Conservation (phyloP, 2,329 filamentous ascomycete species). For the Neurospora crassa region DNA sequence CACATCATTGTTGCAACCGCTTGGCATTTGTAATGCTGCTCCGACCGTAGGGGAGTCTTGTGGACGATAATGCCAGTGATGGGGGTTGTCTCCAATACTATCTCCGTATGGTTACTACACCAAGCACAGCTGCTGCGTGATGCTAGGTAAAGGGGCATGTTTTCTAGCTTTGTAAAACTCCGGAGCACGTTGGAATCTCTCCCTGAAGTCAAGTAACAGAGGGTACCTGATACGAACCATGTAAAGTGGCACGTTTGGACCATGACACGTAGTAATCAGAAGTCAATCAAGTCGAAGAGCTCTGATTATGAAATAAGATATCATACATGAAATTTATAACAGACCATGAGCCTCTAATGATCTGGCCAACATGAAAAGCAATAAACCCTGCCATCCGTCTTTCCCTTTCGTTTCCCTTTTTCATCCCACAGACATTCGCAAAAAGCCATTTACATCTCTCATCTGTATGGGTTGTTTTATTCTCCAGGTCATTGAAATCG, state of each 20-base stretch:
- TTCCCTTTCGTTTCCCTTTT: slow-evolving; percentile 1
- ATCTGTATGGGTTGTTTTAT: neutral
- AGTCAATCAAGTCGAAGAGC: neutral
- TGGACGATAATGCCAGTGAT: neutral
- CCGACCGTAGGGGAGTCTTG: neutral
- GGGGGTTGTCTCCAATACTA: neutral
- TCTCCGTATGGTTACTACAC: neutral
- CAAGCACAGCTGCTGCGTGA: neutral
- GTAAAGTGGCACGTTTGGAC: neutral
- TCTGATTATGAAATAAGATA: slow-evolving; percentile 5
- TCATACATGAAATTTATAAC: slow-evolving; percentile 14
- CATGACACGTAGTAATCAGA: neutral
- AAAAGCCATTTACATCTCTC: neutral
- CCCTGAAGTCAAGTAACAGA: neutral
- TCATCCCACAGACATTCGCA: neutral
- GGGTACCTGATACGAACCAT: neutral
- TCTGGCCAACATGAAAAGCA: slow-evolving; percentile 1
- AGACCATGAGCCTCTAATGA: slow-evolving; percentile 3
- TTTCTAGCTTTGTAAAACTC: neutral
- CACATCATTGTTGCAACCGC: neutral
- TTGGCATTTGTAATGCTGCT: neutral
- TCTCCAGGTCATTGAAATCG: neutral
- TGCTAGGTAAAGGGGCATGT: neutral
- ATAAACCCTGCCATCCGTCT: slow-evolving; percentile 1
- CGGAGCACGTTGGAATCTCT: neutral